Percentiles rank a stretch among this genome's conserved stretches.
phyloP scores from a whole-genome alignment of 441 rosid genomes.

The Croton setiger region DNA sequence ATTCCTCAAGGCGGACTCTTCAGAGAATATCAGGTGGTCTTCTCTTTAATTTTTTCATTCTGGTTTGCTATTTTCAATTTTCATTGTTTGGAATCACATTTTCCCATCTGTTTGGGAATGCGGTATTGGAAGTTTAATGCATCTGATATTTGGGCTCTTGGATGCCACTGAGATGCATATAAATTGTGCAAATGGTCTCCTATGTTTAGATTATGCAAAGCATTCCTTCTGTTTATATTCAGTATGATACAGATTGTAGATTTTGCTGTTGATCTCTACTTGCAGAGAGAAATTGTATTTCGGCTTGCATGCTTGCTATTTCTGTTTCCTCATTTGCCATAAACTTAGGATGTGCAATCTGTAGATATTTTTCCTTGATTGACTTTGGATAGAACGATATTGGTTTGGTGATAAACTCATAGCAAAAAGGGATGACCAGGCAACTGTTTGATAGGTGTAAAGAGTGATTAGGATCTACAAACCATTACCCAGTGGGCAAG shows the following conservation, averaged over 20 bases:
- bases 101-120: not conserved
- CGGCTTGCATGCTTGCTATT: not conserved
- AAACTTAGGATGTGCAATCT: not conserved
- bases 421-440: not conserved
- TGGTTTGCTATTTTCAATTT: not conserved
- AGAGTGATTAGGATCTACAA: not conserved
- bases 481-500: not conserved
- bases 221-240: not conserved
- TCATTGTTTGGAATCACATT: not conserved
- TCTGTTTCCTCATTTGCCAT: not conserved
- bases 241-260: not conserved
- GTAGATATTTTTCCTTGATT: not conserved
- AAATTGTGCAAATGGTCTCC: not conserved
- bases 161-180: not conserved
- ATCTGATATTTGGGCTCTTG: slow-evolving; percentile 1
- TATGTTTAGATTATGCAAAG: not conserved
- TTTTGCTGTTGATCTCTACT: not conserved
- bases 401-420: not conserved
- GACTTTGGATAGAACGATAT: not conserved
- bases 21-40: slow-evolving; percentile 82
- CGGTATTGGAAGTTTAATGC: not conserved
- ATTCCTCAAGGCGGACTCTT: slow-evolving; percentile 85
- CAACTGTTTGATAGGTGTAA: slow-evolving; percentile 3
- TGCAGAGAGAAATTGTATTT: not conserved
- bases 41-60: slow-evolving; percentile 18